A percentile compares a stretch with the other conserved stretches of the same genome.
Conservation (phyloP, 495 filamentous ascomycete genomes). For the Penicillium alfredii region DNA sequence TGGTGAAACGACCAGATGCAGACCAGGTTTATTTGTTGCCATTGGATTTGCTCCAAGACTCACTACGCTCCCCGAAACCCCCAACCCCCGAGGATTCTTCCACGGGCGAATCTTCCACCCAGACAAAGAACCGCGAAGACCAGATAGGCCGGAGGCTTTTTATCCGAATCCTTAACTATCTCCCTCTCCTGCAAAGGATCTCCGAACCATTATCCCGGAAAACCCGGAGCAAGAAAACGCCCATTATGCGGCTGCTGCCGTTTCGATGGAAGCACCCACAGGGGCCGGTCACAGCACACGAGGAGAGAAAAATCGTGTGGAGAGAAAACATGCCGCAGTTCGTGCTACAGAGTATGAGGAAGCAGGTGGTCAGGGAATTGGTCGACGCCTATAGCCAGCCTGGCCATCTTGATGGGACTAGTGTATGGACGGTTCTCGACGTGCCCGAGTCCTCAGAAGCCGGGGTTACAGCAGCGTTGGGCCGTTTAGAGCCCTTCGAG, state of each 20-base stretch:
- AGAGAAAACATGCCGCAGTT: conserved; percentile 62
- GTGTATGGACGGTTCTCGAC: conserved; percentile 32
- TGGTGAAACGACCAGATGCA: conserved; percentile 52
- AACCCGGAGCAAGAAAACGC: conserved; percentile 11
- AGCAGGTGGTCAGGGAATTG: conserved; percentile 38
- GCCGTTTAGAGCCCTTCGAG: conserved; percentile 18
- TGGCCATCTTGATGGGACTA: conserved; percentile 15
- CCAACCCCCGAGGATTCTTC: not conserved
- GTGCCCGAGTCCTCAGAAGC: conserved; percentile 21
- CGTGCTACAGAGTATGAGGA: conserved; percentile 48
- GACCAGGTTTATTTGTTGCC: conserved; percentile 56
- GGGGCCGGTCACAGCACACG: conserved; percentile 20
- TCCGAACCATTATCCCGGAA: conserved; percentile 4
- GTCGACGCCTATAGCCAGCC: conserved; percentile 18
- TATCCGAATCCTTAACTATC: conserved; percentile 26
- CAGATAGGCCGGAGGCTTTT: conserved; percentile 16
- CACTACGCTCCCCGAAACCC: conserved; percentile 2
- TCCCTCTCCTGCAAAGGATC: conserved; percentile 20
- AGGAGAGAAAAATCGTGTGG: conserved; percentile 46
- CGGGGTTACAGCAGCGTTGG: conserved; percentile 24
- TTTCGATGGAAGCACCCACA: conserved; percentile 34
- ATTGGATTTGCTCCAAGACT: conserved; percentile 35
- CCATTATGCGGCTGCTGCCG: conserved; percentile 24
- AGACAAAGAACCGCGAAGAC: conserved; percentile 2
- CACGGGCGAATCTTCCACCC: not conserved